A percentile compares a stretch with the other conserved stretches of the same genome.
Conservation (phyloP, 1,284 basidiomycete species). For the Moesziomyces sp. region DNA sequence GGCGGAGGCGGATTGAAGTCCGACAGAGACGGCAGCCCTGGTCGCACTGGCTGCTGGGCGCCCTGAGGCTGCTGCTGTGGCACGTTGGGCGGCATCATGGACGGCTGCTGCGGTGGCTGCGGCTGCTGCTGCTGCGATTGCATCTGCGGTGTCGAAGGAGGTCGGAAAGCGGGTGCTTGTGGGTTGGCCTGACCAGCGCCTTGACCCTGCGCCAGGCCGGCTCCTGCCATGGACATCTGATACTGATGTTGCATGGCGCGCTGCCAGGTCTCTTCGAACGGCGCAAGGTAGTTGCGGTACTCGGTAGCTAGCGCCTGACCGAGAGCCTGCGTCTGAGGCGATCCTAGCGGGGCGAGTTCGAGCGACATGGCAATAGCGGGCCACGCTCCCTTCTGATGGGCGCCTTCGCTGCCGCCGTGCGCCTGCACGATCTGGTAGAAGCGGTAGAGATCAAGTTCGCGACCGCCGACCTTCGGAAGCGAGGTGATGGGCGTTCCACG, state of each 20-base stretch:
- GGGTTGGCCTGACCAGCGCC: constrained; percentile 20
- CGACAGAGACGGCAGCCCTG: constrained; percentile 26
- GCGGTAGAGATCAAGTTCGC: constrained; percentile 58
- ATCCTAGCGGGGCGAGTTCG: constrained; percentile 51
- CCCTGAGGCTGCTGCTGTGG: constrained; percentile 26
- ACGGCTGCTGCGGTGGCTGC: constrained; percentile 18
- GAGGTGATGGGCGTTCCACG: constrained; percentile 55
- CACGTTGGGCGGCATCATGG: constrained; percentile 37
- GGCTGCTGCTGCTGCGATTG: constrained; percentile 36
- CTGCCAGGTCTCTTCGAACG: constrained; percentile 64
- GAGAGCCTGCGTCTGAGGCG: constrained; percentile 51
- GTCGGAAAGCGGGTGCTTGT: constrained; percentile 26
- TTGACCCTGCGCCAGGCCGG: constrained; percentile 29
- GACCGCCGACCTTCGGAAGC: constrained; percentile 53
- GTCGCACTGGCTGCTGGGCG: constrained; percentile 12
- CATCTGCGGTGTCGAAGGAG: constrained; percentile 45
- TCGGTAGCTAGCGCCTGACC: constrained; percentile 52
- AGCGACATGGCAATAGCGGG: constrained; percentile 55
- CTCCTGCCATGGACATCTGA: constrained; percentile 53
- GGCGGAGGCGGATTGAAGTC: constrained; percentile 50
- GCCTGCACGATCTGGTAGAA: constrained; percentile 62
- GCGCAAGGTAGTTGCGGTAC: constrained; percentile 56
- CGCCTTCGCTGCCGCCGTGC: constrained; percentile 60
- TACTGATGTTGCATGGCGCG: constrained; percentile 62
- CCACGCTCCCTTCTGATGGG: constrained; percentile 59